These are phyloP conservation scores for Penicillium goetzii DNA, from an alignment of 495 filamentous ascomycete species.

Conservation along the genomic window DNA sequence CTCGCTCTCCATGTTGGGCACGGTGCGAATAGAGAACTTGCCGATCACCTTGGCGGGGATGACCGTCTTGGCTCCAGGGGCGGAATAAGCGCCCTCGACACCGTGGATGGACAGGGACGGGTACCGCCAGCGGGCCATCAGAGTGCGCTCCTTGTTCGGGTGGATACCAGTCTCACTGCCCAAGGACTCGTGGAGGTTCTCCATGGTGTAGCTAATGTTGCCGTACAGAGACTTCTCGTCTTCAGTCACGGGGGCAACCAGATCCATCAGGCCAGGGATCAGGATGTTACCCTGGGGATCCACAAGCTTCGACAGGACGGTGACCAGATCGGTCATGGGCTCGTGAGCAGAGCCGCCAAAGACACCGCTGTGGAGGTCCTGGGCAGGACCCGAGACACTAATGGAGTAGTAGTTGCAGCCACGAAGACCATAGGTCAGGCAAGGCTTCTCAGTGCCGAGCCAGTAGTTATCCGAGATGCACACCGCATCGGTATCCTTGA, in stretches of 20 bases:
- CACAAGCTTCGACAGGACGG: conserved; percentile 78
- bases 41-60: conserved; percentile 97
- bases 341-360: conserved; percentile 96
- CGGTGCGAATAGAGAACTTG: conserved; percentile 97
- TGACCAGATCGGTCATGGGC: conserved; percentile 95
- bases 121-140: conserved; percentile 95
- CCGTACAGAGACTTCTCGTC: conserved; percentile 87
- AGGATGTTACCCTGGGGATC: conserved; percentile 87
- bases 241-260: conserved; percentile 82
- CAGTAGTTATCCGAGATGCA: conserved; percentile 99
- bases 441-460: conserved; percentile 97
- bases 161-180: conserved; percentile 85
- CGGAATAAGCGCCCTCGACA: conserved; percentile 93
- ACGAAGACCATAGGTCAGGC: conserved; percentile 95
- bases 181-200: conserved; percentile 87
- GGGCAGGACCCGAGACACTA: conserved; percentile 82
- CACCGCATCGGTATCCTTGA: conserved; percentile 92
- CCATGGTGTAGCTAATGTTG: conserved; percentile 90
- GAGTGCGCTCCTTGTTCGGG: conserved; percentile 79
- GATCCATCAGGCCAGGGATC: conserved; percentile 85
- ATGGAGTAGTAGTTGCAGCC: conserved; percentile 97
- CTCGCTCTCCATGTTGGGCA: conserved; percentile 94
- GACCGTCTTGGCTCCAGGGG: conserved; percentile 94
- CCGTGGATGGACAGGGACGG: conserved; percentile 96
- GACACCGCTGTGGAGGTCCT: conserved; percentile 94